Evolutionary conservation across 208 protist species (phyloP), one percentile per base, ranked within the genome.

Genomic region (Trypanosoma conorhini): DNA sequence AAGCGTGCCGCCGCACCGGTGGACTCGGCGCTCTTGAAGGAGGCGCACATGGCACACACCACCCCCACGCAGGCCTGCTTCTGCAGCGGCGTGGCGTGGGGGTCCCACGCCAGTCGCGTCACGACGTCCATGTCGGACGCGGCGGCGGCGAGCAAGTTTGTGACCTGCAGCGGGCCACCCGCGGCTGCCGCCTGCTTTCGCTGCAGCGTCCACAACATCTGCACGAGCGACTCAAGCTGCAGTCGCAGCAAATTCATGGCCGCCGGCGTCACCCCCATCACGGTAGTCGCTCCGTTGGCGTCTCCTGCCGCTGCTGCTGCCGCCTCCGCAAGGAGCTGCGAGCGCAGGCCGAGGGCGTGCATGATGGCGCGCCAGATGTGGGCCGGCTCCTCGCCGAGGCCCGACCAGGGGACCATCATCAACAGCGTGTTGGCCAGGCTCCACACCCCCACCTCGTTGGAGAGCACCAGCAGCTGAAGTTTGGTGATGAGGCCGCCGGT

Each of bases 141-240:
- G 15, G 46, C 51, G 12, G 85, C 81, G n/a, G 60, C 51, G 31
- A 94, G 75, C 30, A 61, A 38, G 61, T 88, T 94, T n/a, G 22
- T 33, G 7, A 65, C 63, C 5, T 69, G 63, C 15, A 74, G 24
- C 0, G 67, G 33, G 2, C 66, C 73, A 31, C 74, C 72, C 35
- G 31, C 50, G 8, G 24, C 24, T 1, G 42, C 50, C 9, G 62
- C 66, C 62, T 94, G 83, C 61, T 94, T 94, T 7, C 88, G 88
- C 66, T 88, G 83, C 62, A 94, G 42, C 42, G 86, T 92, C 88
- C 88, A 94, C 2, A 87, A 66, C 76, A 88, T 88, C 74, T 91
- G 81, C 51, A 72, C 46, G 10, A 94, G 77, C 8, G 86, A 84
- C 66, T 91, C 83, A 0, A 90, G 64, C 67, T 94, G 88, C 59